Evolutionary conservation across 805 yeast species (phyloP).

Genomic region (Saturnispora sekii): DNA sequence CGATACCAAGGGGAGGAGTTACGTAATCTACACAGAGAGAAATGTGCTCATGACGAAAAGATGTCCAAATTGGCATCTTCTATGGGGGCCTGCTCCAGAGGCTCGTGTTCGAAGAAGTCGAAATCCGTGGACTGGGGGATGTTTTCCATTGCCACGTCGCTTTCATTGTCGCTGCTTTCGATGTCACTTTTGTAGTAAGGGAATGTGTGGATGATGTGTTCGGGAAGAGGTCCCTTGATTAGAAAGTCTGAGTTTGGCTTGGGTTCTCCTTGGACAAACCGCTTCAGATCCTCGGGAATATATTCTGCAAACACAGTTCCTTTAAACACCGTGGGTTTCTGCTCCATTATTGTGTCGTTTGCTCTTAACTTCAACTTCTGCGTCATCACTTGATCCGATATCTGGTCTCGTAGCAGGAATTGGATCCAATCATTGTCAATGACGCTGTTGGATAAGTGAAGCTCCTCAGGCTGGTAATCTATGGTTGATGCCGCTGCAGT

Average conservation of each 20-base stretch:
- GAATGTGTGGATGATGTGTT: constrained; percentile 20
- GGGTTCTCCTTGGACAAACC: constrained; percentile 11
- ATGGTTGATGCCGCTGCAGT: neutral
- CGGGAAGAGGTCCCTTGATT: constrained; percentile 29
- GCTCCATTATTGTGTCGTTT: constrained; percentile 5
- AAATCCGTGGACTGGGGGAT: neutral
- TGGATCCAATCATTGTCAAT: constrained; percentile 28
- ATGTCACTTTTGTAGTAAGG: constrained; percentile 26
- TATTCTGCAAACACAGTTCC: constrained; percentile 22
- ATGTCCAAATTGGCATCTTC: constrained; percentile 2
- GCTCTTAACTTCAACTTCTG: constrained; percentile 3
- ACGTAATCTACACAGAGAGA: neutral
- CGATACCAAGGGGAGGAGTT: no score
- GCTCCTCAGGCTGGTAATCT: neutral
- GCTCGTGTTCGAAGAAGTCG: no score
- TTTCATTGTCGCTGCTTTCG: constrained; percentile 10
- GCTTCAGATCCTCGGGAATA: constrained; percentile 21
- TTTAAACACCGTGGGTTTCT: constrained; percentile 17
- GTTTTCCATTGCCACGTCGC: neutral
- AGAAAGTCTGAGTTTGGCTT: constrained; percentile 22
- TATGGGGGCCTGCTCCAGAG: constrained; percentile 6
- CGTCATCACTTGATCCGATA: constrained; percentile 8
- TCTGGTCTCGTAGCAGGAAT: constrained; percentile 22
- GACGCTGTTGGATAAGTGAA: constrained; percentile 10
- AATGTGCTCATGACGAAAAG: neutral